Percentiles rank a stretch among this genome's conserved stretches.
phyloP scores from a whole-genome alignment of 306 rosid species.

The Gastrolobium bilobum region DNA sequence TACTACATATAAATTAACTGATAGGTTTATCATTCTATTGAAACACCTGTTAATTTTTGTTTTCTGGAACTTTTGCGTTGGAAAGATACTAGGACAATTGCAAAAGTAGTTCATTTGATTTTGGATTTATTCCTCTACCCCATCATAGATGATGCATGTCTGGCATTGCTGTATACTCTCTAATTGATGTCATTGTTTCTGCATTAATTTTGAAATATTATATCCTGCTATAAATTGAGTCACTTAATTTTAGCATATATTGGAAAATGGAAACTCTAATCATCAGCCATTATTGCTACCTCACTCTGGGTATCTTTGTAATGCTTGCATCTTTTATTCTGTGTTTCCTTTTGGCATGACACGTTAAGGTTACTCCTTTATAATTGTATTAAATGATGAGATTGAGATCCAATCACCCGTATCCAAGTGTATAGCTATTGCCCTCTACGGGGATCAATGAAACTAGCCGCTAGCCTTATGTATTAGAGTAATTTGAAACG shows the following conservation, averaged over 20 bases:
- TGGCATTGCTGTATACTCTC: constrained; percentile 13
- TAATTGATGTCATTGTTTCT: constrained; percentile 16
- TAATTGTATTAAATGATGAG: too few relatives aligned
- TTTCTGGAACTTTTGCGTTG: constrained; percentile 38
- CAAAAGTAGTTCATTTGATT: constrained; percentile 31
- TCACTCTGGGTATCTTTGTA: too few relatives aligned
- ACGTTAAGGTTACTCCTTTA: too few relatives aligned
- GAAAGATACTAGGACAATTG: background rate
- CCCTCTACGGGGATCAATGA: too few relatives aligned
- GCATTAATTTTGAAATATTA: constrained; percentile 8
- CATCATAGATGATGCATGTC: constrained; percentile 23
- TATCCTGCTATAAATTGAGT: background rate
- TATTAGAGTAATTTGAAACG: too few relatives aligned
- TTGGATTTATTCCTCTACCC: constrained; percentile 20
- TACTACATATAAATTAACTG: constrained; percentile 3
- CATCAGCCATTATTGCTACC: background rate
- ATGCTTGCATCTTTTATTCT: too few relatives aligned
- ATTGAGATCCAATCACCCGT: too few relatives aligned
- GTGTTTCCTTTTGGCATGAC: too few relatives aligned
- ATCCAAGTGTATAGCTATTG: too few relatives aligned
- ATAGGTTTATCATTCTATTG: constrained; percentile 22
- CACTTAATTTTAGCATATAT: background rate
- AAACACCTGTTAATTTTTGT: constrained; percentile 21
- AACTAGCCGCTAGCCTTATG: too few relatives aligned
- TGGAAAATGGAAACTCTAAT: background rate